Evolutionary conservation across 176 grass and related monocot species (phyloP).

Genomic region (Raddia distichophylla): DNA sequence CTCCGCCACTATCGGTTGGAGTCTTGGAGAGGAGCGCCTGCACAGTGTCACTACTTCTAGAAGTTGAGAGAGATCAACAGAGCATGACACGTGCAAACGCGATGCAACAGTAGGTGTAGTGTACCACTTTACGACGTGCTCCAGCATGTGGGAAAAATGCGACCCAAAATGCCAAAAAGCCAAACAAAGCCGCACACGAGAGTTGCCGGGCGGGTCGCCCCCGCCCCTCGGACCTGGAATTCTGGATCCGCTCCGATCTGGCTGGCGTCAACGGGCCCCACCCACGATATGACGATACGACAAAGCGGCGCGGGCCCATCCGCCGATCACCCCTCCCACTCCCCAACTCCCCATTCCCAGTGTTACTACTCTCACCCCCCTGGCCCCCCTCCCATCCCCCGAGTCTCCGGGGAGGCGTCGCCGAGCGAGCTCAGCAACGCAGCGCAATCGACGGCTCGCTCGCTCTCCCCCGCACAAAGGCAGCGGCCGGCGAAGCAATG

Average conservation of each 20-base stretch:
- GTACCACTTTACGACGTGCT: not conserved
- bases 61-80: not conserved
- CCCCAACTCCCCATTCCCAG: too few species aligned
- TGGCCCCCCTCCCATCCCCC: not conserved
- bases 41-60: too few species aligned
- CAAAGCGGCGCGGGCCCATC: conserved; percentile 12
- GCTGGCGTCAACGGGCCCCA: not conserved
- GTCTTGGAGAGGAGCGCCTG: too few species aligned
- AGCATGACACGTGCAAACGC: not conserved
- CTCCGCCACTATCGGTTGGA: too few species aligned
- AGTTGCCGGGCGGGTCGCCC: too few species aligned
- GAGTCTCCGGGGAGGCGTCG: conserved; percentile 34
- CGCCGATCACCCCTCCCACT: not conserved
- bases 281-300: not conserved
- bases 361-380: too few species aligned
- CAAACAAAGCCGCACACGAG: too few species aligned
- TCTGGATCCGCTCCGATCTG: conserved; percentile 28
- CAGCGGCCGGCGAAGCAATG: conserved; percentile 33
- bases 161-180: too few species aligned
- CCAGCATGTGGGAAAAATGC: too few species aligned
- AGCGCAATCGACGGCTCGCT: conserved; percentile 25
- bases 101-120: not conserved
- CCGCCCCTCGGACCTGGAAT: conserved; percentile 14
- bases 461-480: not conserved
- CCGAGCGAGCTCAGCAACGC: conserved; percentile 2